These are phyloP conservation scores for Rhodosporidiobolus sp. DNA, from an alignment of 768 basidiomycete genomes.

Conservation along the genomic window DNA sequence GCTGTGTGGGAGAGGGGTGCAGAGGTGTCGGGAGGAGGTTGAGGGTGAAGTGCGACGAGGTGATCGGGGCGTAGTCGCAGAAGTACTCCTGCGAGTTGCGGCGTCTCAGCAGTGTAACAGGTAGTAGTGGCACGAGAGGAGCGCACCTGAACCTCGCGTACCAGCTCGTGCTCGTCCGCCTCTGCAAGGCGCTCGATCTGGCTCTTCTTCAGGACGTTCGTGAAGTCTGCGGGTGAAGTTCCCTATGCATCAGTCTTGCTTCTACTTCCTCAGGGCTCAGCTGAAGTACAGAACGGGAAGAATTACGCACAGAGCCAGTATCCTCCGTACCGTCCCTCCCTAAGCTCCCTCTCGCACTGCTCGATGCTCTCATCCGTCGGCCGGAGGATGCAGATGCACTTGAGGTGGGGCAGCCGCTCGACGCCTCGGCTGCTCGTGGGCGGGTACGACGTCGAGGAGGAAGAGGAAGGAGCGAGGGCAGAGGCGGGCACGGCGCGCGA, in stretches of 20 bases:
- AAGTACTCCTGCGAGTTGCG: slow-evolving; percentile 72
- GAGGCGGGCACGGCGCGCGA: slow-evolving; percentile 22
- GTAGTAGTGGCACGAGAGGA: too few species aligned
- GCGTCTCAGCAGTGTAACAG: too few species aligned
- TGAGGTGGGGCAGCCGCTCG: slow-evolving; percentile 92
- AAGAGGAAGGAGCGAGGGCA: neutral
- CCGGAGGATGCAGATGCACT: slow-evolving; percentile 91
- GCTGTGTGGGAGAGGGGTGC: slow-evolving; percentile 48
- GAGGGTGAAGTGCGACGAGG: slow-evolving; percentile 81
- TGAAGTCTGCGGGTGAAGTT: slow-evolving; percentile 67
- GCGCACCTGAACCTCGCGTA: slow-evolving; percentile 87
- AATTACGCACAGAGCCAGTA: slow-evolving; percentile 97
- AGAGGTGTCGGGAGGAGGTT: slow-evolving; percentile 66
- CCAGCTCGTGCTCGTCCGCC: slow-evolving; percentile 93
- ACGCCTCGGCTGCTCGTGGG: slow-evolving; percentile 54
- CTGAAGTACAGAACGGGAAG: slow-evolving; percentile 25
- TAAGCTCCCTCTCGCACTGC: slow-evolving; percentile 76
- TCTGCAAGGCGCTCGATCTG: slow-evolving; percentile 89
- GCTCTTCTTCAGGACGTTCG: slow-evolving; percentile 82
- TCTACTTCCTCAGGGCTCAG: neutral
- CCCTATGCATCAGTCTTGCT: neutral
- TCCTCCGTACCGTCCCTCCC: slow-evolving; percentile 90
- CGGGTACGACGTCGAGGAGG: neutral
- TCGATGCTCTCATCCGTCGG: slow-evolving; percentile 76
- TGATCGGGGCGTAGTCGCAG: slow-evolving; percentile 86